Evolutionary conservation across 805 yeast genomes (phyloP), one percentile per base, ranked within the genome.

Genomic region (Kuraishia ogatae): DNA sequence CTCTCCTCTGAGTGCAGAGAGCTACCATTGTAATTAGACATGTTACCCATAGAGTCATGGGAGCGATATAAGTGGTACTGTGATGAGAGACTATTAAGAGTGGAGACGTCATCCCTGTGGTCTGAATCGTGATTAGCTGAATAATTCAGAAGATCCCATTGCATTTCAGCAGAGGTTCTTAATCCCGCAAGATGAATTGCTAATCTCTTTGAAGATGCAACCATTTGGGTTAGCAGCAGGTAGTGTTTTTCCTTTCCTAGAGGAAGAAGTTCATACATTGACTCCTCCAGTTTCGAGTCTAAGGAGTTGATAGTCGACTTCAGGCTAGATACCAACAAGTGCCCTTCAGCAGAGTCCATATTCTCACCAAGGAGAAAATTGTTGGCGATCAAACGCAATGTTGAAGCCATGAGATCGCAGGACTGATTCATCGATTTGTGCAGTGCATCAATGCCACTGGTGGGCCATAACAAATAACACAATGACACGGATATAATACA

Each of bases 401-500:
- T 67, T 10, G 73, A 68, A 0, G 89, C 77, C 75, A 85, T 76
- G 17, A 74, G 64, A 54, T 77, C 74, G 61, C 80, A 80, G 39
- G 80, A 75, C 55, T 76, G 77, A 58, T 80, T 82, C 55, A 86
- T 66, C 3, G 73, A 65, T 1, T 60, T 61, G 46, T 81, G 79
- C 53, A 84, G 66, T 50, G 71, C 65, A 2, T 62, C 63, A 11
- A 74, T 75, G 1, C 91, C 89, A 19, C 81, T 73, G 10, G 76
- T 72, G 1, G 92, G 90, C 81, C 88, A 81, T 7, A 87, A 55
- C 1, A 75, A n/a, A 61, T 81, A 81, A 64, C 96, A 88, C 1
- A 82, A 71, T 1, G 71, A 48, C n/a, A 81, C 81, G 0, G 90
- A 78, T 1, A 85, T 72, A 2, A 75, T 39, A 51, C 86, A 82